Percentiles rank a stretch among this genome's conserved stretches.
Evolutionary conservation across 208 protist genomes (phyloP).

Genomic region (Strigomonas oncopelti): DNA sequence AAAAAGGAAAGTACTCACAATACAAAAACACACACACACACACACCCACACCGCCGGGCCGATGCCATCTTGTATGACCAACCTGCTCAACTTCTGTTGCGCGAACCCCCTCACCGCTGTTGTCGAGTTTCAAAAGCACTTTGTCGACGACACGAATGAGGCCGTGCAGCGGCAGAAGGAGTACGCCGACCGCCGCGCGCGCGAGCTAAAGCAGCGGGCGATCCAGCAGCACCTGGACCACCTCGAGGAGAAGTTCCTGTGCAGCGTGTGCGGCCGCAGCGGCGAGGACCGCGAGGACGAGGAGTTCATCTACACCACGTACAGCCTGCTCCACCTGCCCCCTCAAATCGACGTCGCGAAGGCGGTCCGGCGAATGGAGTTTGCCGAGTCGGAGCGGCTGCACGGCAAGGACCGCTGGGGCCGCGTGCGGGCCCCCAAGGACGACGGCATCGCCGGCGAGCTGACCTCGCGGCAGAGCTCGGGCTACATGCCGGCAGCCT

Average conservation of each 20-base stretch:
- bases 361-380: constrained; percentile 20
- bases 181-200: constrained; percentile 37
- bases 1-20: constrained; percentile 1
- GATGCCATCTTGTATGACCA: neutral
- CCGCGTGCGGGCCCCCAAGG: constrained; percentile 4
- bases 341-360: constrained; percentile 27
- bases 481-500: neutral
- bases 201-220: constrained; percentile 54
- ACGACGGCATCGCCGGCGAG: constrained; percentile 1
- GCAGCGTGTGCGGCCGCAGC: constrained; percentile 72
- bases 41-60: neutral
- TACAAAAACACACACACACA: neutral
- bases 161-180: constrained; percentile 57
- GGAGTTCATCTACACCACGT: constrained; percentile 52
- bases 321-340: constrained; percentile 56
- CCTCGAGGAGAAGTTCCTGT: constrained; percentile 77
- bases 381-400: constrained; percentile 16
- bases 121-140: constrained; percentile 73
- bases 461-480: neutral
- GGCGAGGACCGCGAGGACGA: constrained; percentile 65
- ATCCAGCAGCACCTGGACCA: constrained; percentile 72
- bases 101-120: constrained; percentile 54
- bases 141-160: constrained; percentile 71
- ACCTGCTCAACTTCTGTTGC: constrained; percentile 27
- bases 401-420: neutral